phyloP scores from a whole-genome alignment of 2,329 filamentous ascomycete genomes.

The Paraphaeosphaeria minitans region DNA sequence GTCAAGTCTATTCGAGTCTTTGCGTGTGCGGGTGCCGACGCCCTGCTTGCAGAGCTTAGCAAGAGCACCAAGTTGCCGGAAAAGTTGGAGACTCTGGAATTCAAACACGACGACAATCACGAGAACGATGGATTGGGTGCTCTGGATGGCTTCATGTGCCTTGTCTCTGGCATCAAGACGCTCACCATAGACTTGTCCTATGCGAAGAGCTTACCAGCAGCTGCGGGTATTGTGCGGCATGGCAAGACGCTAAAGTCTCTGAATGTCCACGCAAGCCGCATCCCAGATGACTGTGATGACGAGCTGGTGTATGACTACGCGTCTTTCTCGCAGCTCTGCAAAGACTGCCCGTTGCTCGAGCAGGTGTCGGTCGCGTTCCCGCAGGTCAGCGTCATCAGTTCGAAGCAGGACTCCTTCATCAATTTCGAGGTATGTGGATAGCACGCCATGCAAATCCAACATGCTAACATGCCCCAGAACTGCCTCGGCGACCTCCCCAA shows the following conservation, averaged over 20 bases:
- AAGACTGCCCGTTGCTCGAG: constrained; percentile 50
- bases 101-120: constrained; percentile 55
- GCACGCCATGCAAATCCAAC: background rate
- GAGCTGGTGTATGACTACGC: constrained; percentile 52
- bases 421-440: constrained; percentile 45
- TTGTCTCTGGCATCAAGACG: constrained; percentile 52
- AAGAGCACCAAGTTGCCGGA: constrained; percentile 52
- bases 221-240: constrained; percentile 53
- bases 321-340: constrained; percentile 54
- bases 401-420: constrained; percentile 50
- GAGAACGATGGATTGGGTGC: constrained; percentile 55
- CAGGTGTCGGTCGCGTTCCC: constrained; percentile 57
- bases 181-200: constrained; percentile 53
- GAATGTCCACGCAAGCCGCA: constrained; percentile 50
- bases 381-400: constrained; percentile 49
- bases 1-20: constrained; percentile 52
- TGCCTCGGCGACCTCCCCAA: constrained; percentile 46
- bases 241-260: constrained; percentile 52
- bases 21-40: constrained; percentile 53
- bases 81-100: constrained; percentile 51
- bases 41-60: constrained; percentile 54
- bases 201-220: constrained; percentile 49
- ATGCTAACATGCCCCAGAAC: constrained; percentile 30
- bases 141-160: constrained; percentile 54
- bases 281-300: constrained; percentile 45